phyloP scores from a whole-genome alignment of 2,329 filamentous ascomycete genomes.

The Penicillium thymicola region DNA sequence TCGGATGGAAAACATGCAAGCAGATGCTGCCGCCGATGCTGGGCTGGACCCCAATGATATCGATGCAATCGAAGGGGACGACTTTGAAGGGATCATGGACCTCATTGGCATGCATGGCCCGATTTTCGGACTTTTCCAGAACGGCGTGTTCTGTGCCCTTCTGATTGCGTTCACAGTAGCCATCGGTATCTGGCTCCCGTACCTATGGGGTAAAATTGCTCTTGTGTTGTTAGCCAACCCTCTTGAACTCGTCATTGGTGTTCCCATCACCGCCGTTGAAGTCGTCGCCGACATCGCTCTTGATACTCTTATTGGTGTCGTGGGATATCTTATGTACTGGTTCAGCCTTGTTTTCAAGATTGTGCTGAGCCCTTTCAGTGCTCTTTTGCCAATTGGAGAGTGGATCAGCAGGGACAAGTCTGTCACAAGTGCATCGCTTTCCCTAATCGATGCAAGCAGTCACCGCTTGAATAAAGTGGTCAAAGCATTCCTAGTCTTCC shows the following conservation, averaged over 20 bases:
- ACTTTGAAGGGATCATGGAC: constrained; percentile 93
- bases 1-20: constrained; percentile 8
- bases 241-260: constrained; percentile 60
- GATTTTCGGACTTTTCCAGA: constrained; percentile 83
- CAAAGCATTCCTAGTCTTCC: constrained; percentile 41
- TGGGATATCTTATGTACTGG: constrained; percentile 52
- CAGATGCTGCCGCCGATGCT: constrained; percentile 39
- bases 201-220: constrained; percentile 82
- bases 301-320: constrained; percentile 66
- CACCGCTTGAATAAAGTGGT: constrained; percentile 38
- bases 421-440: constrained; percentile 41
- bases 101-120: constrained; percentile 95
- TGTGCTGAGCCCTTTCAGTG: constrained; percentile 33
- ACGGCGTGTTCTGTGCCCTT: constrained; percentile 89
- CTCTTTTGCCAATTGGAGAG: constrained; percentile 33
- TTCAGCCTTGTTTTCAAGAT: constrained; percentile 34
- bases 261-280: constrained; percentile 70
- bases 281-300: constrained; percentile 74
- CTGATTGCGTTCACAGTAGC: constrained; percentile 84
- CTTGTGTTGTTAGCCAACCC: constrained; percentile 79
- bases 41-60: constrained; percentile 63
- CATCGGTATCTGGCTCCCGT: constrained; percentile 83
- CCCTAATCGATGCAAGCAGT: constrained; percentile 42
- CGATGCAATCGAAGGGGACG: constrained; percentile 66
- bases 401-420: constrained; percentile 37